These are phyloP conservation scores for Crithidia mellificae DNA, from an alignment of 208 protist species.

Conservation along the genomic window DNA sequence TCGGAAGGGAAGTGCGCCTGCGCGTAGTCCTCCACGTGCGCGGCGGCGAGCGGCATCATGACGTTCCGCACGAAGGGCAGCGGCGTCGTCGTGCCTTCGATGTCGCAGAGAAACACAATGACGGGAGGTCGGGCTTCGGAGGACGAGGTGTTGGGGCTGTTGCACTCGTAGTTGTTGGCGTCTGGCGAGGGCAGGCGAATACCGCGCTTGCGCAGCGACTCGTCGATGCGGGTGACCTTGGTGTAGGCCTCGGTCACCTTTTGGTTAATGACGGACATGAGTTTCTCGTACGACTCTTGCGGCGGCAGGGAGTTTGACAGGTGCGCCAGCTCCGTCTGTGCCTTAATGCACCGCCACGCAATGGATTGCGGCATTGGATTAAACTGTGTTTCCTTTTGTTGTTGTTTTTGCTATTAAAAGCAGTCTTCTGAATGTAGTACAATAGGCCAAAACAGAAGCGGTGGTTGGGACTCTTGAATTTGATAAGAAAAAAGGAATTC, in stretches of 20 bases:
- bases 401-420: background rate
- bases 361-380: background rate
- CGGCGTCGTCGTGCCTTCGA: slow-evolving; percentile 87
- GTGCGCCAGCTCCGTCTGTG: slow-evolving; percentile 33
- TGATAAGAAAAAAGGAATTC: no score
- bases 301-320: slow-evolving; percentile 32
- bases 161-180: background rate
- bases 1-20: slow-evolving; percentile 40
- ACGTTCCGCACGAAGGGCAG: slow-evolving; percentile 72
- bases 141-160: background rate
- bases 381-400: no score
- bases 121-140: background rate
- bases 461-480: background rate
- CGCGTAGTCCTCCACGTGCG: slow-evolving; percentile 46
- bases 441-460: background rate
- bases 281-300: slow-evolving; percentile 2
- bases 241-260: background rate
- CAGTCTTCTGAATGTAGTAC: no score
- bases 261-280: background rate
- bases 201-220: background rate
- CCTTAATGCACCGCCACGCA: slow-evolving; percentile 13
- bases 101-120: slow-evolving; percentile 65
- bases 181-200: background rate
- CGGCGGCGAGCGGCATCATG: slow-evolving; percentile 48
- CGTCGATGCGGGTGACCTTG: background rate